These are phyloP conservation scores for Collybia mongolica DNA, from an alignment of 768 basidiomycete species.

Conservation along the genomic window DNA sequence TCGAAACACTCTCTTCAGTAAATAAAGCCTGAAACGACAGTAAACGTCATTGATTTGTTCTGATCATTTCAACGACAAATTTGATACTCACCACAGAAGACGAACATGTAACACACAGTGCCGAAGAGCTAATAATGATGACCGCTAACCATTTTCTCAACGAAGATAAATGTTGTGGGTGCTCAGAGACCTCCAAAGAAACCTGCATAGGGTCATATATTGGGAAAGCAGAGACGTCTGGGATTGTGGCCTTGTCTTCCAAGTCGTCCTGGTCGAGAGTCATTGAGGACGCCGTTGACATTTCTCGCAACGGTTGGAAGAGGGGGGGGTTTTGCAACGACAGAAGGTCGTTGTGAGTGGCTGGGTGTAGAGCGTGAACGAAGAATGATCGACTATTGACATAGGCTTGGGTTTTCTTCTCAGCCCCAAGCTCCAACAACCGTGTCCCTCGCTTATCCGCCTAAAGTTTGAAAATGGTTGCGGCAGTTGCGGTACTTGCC, in stretches of 20 bases:
- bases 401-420: constrained; percentile 3
- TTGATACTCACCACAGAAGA: constrained; percentile 53
- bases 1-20: constrained; percentile 58
- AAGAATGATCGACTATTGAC: constrained; percentile 9
- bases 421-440: neutral
- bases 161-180: constrained; percentile 38
- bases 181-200: constrained; percentile 36
- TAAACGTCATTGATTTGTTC: neutral
- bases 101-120: constrained; percentile 52
- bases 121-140: constrained; percentile 41
- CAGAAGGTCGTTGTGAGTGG: too few species aligned
- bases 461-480: constrained; percentile 3
- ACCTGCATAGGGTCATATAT: constrained; percentile 26
- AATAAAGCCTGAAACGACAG: constrained; percentile 46
- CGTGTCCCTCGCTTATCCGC: neutral
- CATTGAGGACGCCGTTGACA: constrained; percentile 11
- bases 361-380: too few species aligned
- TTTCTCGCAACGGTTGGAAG: neutral
- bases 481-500: constrained; percentile 12
- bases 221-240: neutral
- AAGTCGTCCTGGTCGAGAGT: constrained; percentile 4
- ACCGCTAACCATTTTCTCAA: constrained; percentile 50
- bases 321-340: constrained; percentile 4
- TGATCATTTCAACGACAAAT: neutral
- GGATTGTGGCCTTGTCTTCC: neutral